A percentile compares a stretch with the other conserved stretches of the same genome.
These are phyloP conservation scores for Psophocarpus tetragonolobus DNA, from an alignment of 306 rosid species.

Conservation along the genomic window DNA sequence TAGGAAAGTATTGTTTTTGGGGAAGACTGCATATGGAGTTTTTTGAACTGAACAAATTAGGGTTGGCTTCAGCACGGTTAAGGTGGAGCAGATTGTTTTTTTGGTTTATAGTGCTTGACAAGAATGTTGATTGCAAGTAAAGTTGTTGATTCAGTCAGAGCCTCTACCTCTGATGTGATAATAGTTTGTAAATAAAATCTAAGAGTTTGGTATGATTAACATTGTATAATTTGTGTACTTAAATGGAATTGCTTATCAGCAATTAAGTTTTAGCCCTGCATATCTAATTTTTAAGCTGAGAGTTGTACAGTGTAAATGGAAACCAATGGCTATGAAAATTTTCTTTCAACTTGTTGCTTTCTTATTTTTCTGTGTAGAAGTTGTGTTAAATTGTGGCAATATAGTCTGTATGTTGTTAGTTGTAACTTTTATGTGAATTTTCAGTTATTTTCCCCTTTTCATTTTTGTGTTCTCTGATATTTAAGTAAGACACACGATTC, in stretches of 20 bases:
- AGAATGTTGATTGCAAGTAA: background rate
- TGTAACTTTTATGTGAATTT: background rate
- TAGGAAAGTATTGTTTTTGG: background rate
- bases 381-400: background rate
- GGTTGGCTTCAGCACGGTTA: background rate
- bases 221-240: background rate
- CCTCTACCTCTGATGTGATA: background rate
- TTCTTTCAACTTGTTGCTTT: background rate
- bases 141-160: background rate
- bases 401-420: background rate
- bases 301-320: background rate
- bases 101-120: background rate
- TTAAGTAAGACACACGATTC: background rate
- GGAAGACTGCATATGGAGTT: background rate
- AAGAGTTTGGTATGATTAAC: background rate
- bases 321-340: background rate
- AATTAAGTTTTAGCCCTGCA: background rate
- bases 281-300: background rate
- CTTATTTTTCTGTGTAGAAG: background rate
- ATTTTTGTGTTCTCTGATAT: background rate
- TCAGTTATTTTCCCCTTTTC: background rate
- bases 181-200: constrained; percentile 14
- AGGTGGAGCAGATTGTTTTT: too few relatives aligned
- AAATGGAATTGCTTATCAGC: background rate
- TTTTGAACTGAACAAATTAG: background rate